These are phyloP conservation scores for Xylaria sp. DNA, from an alignment of 2,329 filamentous ascomycete genomes.

Conservation along the genomic window DNA sequence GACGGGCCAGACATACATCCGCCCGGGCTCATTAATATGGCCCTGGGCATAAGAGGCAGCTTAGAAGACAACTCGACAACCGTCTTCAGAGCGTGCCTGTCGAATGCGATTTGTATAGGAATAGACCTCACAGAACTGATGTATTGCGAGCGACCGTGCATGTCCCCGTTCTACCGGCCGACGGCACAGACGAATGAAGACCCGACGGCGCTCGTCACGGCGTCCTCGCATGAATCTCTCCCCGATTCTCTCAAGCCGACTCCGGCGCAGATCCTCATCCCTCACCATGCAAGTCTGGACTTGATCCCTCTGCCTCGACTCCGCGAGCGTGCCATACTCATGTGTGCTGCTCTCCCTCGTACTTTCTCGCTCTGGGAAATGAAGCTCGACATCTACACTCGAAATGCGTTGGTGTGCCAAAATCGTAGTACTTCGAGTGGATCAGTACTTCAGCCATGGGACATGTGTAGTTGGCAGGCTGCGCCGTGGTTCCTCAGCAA, in stretches of 20 bases:
- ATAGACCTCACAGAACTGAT: constrained; percentile 43
- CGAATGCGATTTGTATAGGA: constrained; percentile 46
- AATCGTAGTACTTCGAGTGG: constrained; percentile 19
- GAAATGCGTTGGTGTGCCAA: constrained; percentile 47
- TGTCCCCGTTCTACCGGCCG: constrained; percentile 52
- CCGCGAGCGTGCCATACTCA: constrained; percentile 49
- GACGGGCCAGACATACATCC: constrained; percentile 4
- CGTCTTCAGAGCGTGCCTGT: constrained; percentile 42
- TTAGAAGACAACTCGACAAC: constrained; percentile 40
- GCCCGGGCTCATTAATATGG: constrained; percentile 3
- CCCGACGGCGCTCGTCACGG: constrained; percentile 41
- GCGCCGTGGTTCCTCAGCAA: constrained; percentile 40
- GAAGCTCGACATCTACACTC: constrained; percentile 52
- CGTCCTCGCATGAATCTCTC: constrained; percentile 34
- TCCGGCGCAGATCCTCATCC: constrained; percentile 52
- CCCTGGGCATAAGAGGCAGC: constrained; percentile 11
- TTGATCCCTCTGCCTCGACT: constrained; percentile 52
- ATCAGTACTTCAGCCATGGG: constrained; percentile 50
- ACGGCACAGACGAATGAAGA: constrained; percentile 33
- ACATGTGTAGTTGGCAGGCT: constrained; percentile 43
- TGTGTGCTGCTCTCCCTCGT: constrained; percentile 48
- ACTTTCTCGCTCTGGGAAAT: constrained; percentile 51
- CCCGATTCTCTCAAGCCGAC: constrained; percentile 53
- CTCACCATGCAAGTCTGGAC: constrained; percentile 53
- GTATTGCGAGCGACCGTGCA: constrained; percentile 39